Evolutionary conservation across 192 early-diverging fungal species (phyloP).

Genomic region (Mortierella hygrophila): DNA sequence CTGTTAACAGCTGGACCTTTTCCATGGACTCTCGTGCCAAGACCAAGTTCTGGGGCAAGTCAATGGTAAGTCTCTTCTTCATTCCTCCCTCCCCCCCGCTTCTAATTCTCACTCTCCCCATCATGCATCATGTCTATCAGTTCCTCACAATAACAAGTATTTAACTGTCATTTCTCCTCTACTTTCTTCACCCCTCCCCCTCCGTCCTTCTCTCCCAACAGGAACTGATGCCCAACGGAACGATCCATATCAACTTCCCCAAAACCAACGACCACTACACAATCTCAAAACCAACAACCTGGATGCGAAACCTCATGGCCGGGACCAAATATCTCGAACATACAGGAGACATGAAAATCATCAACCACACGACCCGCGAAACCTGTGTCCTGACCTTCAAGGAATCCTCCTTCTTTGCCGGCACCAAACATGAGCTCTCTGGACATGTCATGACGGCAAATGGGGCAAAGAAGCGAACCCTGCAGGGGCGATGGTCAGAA

Average conservation of each 20-base stretch:
- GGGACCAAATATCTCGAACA: slow-evolving; percentile 90
- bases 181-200: background rate
- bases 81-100: background rate
- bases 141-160: background rate
- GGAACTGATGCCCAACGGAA: slow-evolving; percentile 89
- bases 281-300: slow-evolving; percentile 91
- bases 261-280: slow-evolving; percentile 86
- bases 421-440: slow-evolving; percentile 82
- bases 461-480: slow-evolving; percentile 65
- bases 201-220: background rate
- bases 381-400: slow-evolving; percentile 85
- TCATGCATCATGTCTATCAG: background rate
- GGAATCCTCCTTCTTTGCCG: slow-evolving; percentile 88
- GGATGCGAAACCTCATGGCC: slow-evolving; percentile 93
- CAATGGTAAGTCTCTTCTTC: slow-evolving; percentile 52
- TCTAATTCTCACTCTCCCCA: too few relatives aligned
- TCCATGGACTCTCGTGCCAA: slow-evolving; percentile 94
- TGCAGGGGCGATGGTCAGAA: slow-evolving; percentile 78
- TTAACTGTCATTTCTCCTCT: background rate
- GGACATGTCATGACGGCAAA: slow-evolving; percentile 64
- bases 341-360: slow-evolving; percentile 88
- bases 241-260: slow-evolving; percentile 81
- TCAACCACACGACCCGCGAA: slow-evolving; percentile 79
- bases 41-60: slow-evolving; percentile 98
- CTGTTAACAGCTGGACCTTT: slow-evolving; percentile 76